Evolutionary conservation across 257 asterid species (phyloP), one percentile per base, ranked within the genome.

Genomic region (Linaria vulgaris): DNA sequence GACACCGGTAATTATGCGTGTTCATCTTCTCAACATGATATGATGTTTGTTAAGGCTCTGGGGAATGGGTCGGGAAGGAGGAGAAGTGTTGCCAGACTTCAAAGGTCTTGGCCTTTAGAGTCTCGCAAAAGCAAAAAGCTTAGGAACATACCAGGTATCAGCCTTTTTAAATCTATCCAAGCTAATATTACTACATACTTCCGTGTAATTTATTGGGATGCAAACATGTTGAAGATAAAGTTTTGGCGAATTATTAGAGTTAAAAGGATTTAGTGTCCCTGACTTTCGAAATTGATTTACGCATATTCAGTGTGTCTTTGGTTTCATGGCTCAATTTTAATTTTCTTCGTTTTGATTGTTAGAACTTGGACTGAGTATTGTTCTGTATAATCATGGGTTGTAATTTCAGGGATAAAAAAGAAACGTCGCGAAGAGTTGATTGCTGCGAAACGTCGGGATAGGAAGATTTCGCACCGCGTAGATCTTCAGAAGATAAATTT

Each of bases 401-500:
- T 58, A 52, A 63, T 72, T 76, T 61, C 81, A 88, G 98, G 95
- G 63, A 96, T 83, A 56, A 91, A 88, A 69, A 88, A 82, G 94
- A 91, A 84, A 69, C 88, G 84, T 30, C 84, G 85, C 9, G 86
- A 86, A 78, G 94, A 91, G 74, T 64, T 68, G 69, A 86, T 86
- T 52, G 98, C 91, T 16, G 70, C 66, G n/a, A 88, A 91, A 83
- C 90, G 91, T 48, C 85, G 80, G 59, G 95, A 86, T 70, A 81
- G 94, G 81, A 84, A 82, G 95, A 48, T 78, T 16, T 72, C 39
- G 50, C 94, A 91, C 19, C 95, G 91, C 55, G 95, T 91, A 51
- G 95, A 91, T 80, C 85, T 88, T 74, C 88, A 84, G 75, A 71
- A 82, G 76, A 88, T 88, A 74, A 91, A 86, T 81, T 65, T 59